Base-by-base conservation (phyloP, 768 basidiomycete species). In the Amanita pallidorosea region DNA sequence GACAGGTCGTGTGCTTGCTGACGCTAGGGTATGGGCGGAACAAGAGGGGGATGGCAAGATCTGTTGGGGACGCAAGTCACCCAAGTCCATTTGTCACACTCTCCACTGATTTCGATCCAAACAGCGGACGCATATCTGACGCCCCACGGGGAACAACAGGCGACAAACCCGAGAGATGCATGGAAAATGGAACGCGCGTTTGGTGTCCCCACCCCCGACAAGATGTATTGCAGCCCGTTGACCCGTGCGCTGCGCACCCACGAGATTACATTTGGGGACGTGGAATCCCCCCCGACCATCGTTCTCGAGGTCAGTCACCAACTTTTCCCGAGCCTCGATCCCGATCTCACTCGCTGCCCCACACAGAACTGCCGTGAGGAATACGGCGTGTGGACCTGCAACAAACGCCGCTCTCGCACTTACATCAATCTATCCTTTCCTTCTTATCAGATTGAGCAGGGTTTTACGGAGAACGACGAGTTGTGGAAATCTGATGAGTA, bases 101-200 rank as follows among this genome's bases (percentile, higher is more conserved):
- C 29, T 29, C 29, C 9, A 29, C 29, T 31, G 11, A 31, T 25
- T 25, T 38, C 17, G 7, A 7, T 31, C 27, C n/a, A 34, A 48
- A 17, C 54, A 83, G 83, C 85, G 27, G 85, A 88, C 58, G 76
- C 85, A 5, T 65, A 74, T 27, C 73, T 88, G 22, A 88, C 86
- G 0, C 59, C 63, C 0, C 53, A 75, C 3, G 86, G 86, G 1
- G 67, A 75, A 37, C 55, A 61, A 0, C 84, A 88, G 63, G 86
- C 85, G 0, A 46, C 60, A 20, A 61, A 55, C 8, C 76, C 70
- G 3, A 67, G 69, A 20, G 47, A 55, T 0, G 67, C 64, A 5
- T 86, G 82, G 83, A 65, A 64, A 50, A 51, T 54, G 1, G 83
- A 84, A 58, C 60, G 74, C 6, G 35, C 45, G 1, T 57, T 60